Percentiles rank a stretch among this genome's conserved stretches.
Conservation (phyloP, 352 stramenopile species). For the Plasmopara viticola region DNA sequence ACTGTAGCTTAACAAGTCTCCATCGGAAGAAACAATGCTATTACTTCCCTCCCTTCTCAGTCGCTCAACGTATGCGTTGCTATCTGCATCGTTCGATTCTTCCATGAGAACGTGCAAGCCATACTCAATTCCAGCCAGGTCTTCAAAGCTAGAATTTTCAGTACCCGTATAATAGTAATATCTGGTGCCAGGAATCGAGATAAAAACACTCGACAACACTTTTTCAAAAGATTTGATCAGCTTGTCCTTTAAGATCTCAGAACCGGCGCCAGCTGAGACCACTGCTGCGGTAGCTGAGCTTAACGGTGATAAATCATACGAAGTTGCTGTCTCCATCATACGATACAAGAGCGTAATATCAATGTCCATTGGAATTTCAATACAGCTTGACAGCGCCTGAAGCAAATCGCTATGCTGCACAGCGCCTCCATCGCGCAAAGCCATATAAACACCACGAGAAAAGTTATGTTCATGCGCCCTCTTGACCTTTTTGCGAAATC, state of each 20-base stretch:
- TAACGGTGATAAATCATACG: conserved; percentile 21
- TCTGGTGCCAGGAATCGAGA: conserved; percentile 62
- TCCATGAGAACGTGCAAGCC: conserved; percentile 66
- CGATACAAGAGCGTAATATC: conserved; percentile 84
- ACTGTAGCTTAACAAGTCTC: neutral
- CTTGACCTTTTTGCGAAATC: conserved; percentile 80
- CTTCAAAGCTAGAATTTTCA: conserved; percentile 50
- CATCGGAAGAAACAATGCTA: neutral
- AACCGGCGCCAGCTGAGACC: conserved; percentile 34
- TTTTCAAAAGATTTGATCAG: conserved; percentile 68
- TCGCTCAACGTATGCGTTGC: conserved; percentile 9
- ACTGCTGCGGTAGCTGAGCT: conserved; percentile 30
- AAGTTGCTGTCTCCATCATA: conserved; percentile 55
- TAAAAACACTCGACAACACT: conserved; percentile 55
- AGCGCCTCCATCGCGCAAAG: conserved; percentile 58
- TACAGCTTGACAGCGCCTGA: conserved; percentile 79
- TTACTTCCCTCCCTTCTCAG: conserved; percentile 9
- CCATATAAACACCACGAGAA: conserved; percentile 79
- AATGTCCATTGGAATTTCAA: conserved; percentile 78
- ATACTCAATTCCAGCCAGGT: conserved; percentile 45
- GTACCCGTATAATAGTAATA: conserved; percentile 81
- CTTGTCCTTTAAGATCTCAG: conserved; percentile 48
- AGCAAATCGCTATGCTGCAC: conserved; percentile 83
- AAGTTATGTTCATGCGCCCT: conserved; percentile 86
- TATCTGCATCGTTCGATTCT: conserved; percentile 39